These are phyloP conservation scores for Crassisporium funariophilum DNA, from an alignment of 768 basidiomycete genomes.

Conservation along the genomic window DNA sequence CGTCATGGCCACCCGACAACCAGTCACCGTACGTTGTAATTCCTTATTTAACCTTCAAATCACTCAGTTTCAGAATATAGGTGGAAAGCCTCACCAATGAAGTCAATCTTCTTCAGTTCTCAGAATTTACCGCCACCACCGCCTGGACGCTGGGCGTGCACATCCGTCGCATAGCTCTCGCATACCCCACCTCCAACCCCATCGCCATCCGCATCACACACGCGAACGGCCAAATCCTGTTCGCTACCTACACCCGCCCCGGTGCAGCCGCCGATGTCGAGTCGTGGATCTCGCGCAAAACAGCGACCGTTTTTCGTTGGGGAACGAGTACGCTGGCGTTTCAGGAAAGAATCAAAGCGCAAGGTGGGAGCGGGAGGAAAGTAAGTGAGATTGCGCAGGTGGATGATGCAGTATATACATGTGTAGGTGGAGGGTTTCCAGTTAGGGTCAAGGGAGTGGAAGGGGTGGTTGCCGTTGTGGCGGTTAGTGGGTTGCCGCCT, in stretches of 20 bases:
- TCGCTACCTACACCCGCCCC: constrained; percentile 2
- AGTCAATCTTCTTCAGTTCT: not conserved
- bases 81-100: not conserved
- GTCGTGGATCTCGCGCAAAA: constrained; percentile 4
- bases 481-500: constrained; percentile 2
- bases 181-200: not conserved
- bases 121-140: constrained; percentile 1
- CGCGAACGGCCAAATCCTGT: constrained; percentile 4
- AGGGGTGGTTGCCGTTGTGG: constrained; percentile 1
- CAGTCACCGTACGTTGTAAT: too few relatives aligned
- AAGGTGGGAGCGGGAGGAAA: not conserved
- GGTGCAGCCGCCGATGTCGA: constrained; percentile 2
- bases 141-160: constrained; percentile 1
- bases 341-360: constrained; percentile 2
- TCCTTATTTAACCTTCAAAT: too few relatives aligned
- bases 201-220: constrained; percentile 6
- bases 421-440: constrained; percentile 3
- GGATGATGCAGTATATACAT: constrained; percentile 4
- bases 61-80: constrained; percentile 1
- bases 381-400: constrained; percentile 1
- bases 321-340: constrained; percentile 2
- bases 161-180: constrained; percentile 1
- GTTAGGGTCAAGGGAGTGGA: constrained; percentile 2
- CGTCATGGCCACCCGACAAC: too few relatives aligned
- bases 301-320: constrained; percentile 6